phyloP scores from a whole-genome alignment of 345 rosid genomes.

The Lumnitzera littorea region DNA sequence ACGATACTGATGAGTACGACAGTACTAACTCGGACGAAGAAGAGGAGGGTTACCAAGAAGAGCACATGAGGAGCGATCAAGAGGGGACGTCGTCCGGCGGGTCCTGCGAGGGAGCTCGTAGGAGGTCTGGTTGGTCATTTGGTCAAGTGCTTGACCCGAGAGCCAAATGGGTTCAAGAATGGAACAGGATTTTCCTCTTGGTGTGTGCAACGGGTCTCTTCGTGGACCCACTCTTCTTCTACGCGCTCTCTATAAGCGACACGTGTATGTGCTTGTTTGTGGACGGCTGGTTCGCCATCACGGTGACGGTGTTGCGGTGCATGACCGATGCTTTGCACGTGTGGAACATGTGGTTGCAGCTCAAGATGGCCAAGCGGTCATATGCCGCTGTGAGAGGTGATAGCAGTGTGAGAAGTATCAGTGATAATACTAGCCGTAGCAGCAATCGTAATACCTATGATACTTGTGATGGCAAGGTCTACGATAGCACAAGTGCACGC shows the following conservation, averaged over 20 bases:
- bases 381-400: constrained; percentile 7
- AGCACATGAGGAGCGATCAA: neutral
- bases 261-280: constrained; percentile 71
- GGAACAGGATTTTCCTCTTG: constrained; percentile 80
- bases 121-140: constrained; percentile 25
- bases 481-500: neutral
- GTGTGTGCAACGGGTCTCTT: constrained; percentile 80
- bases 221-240: constrained; percentile 93
- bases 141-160: constrained; percentile 78
- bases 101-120: constrained; percentile 5
- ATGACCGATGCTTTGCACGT: constrained; percentile 81
- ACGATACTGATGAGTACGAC: too few species aligned
- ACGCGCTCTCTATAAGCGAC: constrained; percentile 64
- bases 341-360: constrained; percentile 85
- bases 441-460: too few species aligned
- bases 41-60: neutral
- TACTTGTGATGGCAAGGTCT: neutral
- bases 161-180: constrained; percentile 79
- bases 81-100: neutral
- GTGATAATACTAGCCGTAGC: too few species aligned
- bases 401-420: constrained; percentile 3
- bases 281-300: constrained; percentile 90
- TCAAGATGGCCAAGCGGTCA: constrained; percentile 46
- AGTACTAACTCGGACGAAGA: too few species aligned
- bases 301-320: constrained; percentile 88